A percentile compares a stretch with the other conserved stretches of the same genome.
Conservation (phyloP, 495 filamentous ascomycete species). For the Penicillium canescens region DNA sequence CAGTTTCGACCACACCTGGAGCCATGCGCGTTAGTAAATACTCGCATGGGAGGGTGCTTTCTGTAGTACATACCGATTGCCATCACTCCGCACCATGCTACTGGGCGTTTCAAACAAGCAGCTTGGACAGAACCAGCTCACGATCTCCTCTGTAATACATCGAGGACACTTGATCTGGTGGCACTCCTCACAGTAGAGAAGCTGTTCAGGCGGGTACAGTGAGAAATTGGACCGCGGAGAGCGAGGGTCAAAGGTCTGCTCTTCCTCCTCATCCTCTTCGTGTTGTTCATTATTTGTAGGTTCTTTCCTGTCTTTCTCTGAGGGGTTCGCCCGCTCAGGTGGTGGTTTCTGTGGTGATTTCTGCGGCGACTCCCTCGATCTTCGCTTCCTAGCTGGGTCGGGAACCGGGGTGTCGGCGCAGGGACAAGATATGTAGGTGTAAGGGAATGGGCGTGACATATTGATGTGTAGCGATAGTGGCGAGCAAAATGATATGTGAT, state of each 20-base stretch:
- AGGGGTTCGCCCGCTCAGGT: constrained; percentile 30
- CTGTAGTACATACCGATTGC: constrained; percentile 71
- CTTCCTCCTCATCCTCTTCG: constrained; percentile 66
- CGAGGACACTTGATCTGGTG: constrained; percentile 91
- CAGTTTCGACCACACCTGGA: constrained; percentile 88
- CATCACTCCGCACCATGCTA: constrained; percentile 85
- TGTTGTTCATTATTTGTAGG: constrained; percentile 7
- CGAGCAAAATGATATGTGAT: not conserved
- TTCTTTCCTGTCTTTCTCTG: constrained; percentile 25
- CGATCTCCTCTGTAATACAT: constrained; percentile 89
- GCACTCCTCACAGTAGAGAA: constrained; percentile 95
- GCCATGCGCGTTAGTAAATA: constrained; percentile 12
- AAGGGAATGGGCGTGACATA: constrained; percentile 81
- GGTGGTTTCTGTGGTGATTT: constrained; percentile 37
- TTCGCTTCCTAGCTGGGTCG: constrained; percentile 38
- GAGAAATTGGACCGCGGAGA: constrained; percentile 83
- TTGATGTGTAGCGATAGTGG: not conserved
- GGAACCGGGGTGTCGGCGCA: constrained; percentile 65
- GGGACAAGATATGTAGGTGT: constrained; percentile 89
- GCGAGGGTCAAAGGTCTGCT: constrained; percentile 81
- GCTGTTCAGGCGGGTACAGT: constrained; percentile 88
- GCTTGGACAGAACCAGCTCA: constrained; percentile 92
- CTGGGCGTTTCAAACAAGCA: constrained; percentile 95
- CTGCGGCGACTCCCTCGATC: constrained; percentile 40
- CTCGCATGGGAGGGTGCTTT: not conserved